phyloP scores from a whole-genome alignment of 2,329 filamentous ascomycete species.

The Aureobasidium vineae region DNA sequence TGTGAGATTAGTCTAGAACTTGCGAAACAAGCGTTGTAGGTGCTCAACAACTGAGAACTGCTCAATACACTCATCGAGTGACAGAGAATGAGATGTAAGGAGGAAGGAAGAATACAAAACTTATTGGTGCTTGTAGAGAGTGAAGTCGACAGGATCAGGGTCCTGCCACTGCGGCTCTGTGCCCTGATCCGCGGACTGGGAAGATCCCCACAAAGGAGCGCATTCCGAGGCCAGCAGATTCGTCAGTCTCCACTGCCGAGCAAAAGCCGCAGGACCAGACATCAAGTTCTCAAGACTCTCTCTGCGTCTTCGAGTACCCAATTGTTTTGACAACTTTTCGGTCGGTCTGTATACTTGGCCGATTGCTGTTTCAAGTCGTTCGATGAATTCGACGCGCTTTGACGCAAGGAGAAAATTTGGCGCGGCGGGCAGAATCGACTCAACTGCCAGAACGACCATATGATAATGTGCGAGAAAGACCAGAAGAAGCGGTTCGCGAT shows the following conservation, averaged over 20 bases:
- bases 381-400: slow-evolving; percentile 17
- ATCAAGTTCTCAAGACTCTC: slow-evolving; percentile 6
- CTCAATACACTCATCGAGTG: not conserved
- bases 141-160: slow-evolving; percentile 3
- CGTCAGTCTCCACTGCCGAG: slow-evolving; percentile 4
- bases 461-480: slow-evolving; percentile 22
- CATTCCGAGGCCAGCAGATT: not conserved
- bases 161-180: slow-evolving; percentile 2
- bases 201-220: not conserved
- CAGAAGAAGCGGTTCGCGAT: slow-evolving; percentile 7
- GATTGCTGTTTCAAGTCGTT: slow-evolving; percentile 6
- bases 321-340: not conserved
- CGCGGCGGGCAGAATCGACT: slow-evolving; percentile 15
- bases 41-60: not conserved
- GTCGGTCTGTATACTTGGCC: not conserved
- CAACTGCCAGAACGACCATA: slow-evolving; percentile 22
- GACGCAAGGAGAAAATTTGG: not conserved
- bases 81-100: not conserved
- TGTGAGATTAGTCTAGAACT: not conserved
- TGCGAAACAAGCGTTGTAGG: not conserved
- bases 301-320: not conserved
- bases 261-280: slow-evolving; percentile 18
- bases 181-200: not conserved
- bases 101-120: not conserved
- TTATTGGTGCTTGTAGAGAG: not conserved